Evolutionary conservation across 768 basidiomycete genomes (phyloP).

Genomic region (Vishniacozyma victoriae): DNA sequence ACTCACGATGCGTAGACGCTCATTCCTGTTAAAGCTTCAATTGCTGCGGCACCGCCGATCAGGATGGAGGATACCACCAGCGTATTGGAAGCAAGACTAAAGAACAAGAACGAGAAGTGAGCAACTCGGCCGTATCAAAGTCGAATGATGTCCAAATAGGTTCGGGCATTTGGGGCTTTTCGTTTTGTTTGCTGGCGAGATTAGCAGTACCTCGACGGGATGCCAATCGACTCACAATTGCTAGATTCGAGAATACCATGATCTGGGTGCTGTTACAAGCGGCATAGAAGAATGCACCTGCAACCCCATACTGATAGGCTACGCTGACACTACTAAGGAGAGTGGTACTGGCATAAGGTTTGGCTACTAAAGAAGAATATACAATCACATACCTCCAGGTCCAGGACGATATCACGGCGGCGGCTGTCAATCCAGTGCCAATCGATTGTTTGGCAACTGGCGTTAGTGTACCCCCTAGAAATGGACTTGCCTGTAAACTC

Average conservation of each 20-base stretch:
- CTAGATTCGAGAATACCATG: not conserved
- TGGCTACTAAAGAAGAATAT: too few species aligned
- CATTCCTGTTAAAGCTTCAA: constrained; percentile 83
- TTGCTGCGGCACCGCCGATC: constrained; percentile 66
- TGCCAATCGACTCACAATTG: not conserved
- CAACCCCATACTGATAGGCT: constrained; percentile 70
- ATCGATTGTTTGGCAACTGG: too few species aligned
- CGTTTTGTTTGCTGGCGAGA: constrained; percentile 89
- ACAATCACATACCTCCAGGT: too few species aligned
- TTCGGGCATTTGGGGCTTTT: constrained; percentile 61
- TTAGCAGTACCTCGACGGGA: constrained; percentile 77
- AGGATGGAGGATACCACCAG: constrained; percentile 60
- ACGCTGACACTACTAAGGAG: constrained; percentile 29
- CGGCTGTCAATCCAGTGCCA: too few species aligned
- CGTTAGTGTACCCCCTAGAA: too few species aligned
- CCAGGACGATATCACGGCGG: too few species aligned
- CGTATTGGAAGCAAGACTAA: constrained; percentile 81
- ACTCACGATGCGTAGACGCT: constrained; percentile 84
- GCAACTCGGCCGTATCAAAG: constrained; percentile 66
- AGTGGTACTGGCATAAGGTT: too few species aligned
- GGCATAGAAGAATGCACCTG: constrained; percentile 73
- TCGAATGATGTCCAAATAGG: constrained; percentile 77
- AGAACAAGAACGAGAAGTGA: constrained; percentile 81
- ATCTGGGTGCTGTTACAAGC: constrained; percentile 76
- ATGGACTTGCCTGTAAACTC: too few species aligned